Evolutionary conservation across 345 rosid genomes (phyloP).

Genomic region (Gossypium ekmanianum): DNA sequence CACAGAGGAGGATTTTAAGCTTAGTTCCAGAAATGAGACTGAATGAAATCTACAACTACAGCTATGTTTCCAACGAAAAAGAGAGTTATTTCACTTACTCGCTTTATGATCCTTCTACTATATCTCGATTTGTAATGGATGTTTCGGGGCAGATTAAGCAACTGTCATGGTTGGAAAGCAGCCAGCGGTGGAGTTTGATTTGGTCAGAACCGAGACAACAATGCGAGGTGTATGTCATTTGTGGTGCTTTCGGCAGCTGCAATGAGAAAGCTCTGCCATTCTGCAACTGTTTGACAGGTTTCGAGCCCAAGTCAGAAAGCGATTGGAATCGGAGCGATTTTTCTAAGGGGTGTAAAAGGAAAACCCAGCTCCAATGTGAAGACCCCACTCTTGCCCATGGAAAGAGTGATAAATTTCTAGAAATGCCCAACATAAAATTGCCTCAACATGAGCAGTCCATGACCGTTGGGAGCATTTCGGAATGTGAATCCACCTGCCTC

Average conservation of each 20-base stretch:
- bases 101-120: slow-evolving; percentile 12
- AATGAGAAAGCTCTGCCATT: slow-evolving; percentile 33
- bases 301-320: slow-evolving; percentile 23
- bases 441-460: slow-evolving; percentile 19
- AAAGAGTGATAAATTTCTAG: slow-evolving; percentile 32
- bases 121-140: slow-evolving; percentile 51
- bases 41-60: slow-evolving; percentile 50
- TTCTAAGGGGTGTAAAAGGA: slow-evolving; percentile 62
- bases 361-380: slow-evolving; percentile 41
- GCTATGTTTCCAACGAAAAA: slow-evolving; percentile 30
- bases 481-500: slow-evolving; percentile 46
- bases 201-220: slow-evolving; percentile 70
- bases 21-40: slow-evolving; percentile 65
- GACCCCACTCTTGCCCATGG: slow-evolving; percentile 22
- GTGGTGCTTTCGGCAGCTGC: slow-evolving; percentile 71
- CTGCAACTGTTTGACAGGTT: slow-evolving; percentile 54
- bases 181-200: slow-evolving; percentile 51
- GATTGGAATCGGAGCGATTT: slow-evolving; percentile 53
- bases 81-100: slow-evolving; percentile 65
- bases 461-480: slow-evolving; percentile 20
- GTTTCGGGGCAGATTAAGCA: slow-evolving; percentile 60
- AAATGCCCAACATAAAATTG: slow-evolving; percentile 19
- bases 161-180: slow-evolving; percentile 30
- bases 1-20: slow-evolving; percentile 30
- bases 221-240: slow-evolving; percentile 63